Evolutionary conservation across 768 basidiomycete genomes (phyloP).

Genomic region (Mycena belliarum): DNA sequence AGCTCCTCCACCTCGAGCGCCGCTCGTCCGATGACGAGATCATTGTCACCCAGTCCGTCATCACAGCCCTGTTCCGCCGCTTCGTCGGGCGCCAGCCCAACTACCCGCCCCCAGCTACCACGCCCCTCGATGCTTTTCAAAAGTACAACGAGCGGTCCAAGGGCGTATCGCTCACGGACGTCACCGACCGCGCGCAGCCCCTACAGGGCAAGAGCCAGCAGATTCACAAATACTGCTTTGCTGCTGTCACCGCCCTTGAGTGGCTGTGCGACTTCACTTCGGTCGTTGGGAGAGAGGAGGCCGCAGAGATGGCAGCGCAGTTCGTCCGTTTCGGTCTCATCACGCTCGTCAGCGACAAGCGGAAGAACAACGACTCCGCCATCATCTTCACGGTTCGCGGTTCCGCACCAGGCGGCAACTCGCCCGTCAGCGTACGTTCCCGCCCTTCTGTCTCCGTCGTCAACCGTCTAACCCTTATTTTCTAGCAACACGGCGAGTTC

Average conservation of each 20-base stretch:
- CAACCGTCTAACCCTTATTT: constrained; percentile 12
- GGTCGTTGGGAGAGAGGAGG: constrained; percentile 93
- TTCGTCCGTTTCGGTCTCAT: constrained; percentile 96
- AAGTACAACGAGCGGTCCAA: constrained; percentile 81
- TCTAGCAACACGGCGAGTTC: constrained; percentile 91
- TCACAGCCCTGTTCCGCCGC: constrained; percentile 94
- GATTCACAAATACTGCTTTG: constrained; percentile 73
- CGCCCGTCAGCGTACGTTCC: constrained; percentile 66
- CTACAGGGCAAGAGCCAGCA: constrained; percentile 48
- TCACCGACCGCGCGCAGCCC: constrained; percentile 65
- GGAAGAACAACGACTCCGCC: constrained; percentile 88
- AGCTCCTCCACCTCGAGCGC: constrained; percentile 94
- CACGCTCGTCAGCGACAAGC: constrained; percentile 83
- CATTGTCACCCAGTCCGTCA: constrained; percentile 90
- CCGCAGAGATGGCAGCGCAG: constrained; percentile 96
- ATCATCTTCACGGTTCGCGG: constrained; percentile 93
- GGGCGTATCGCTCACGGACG: constrained; percentile 70
- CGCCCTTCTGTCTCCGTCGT: constrained; percentile 1
- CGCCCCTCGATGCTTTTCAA: constrained; percentile 60
- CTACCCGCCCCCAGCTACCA: constrained; percentile 52
- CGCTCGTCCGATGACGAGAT: constrained; percentile 94
- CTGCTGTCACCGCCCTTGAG: constrained; percentile 85
- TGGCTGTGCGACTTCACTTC: constrained; percentile 99
- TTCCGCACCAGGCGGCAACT: constrained; percentile 71
- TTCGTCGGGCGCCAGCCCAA: constrained; percentile 90